Base-by-base conservation (phyloP, 108 stramenopile species). In the Nitzschia sp. region DNA sequence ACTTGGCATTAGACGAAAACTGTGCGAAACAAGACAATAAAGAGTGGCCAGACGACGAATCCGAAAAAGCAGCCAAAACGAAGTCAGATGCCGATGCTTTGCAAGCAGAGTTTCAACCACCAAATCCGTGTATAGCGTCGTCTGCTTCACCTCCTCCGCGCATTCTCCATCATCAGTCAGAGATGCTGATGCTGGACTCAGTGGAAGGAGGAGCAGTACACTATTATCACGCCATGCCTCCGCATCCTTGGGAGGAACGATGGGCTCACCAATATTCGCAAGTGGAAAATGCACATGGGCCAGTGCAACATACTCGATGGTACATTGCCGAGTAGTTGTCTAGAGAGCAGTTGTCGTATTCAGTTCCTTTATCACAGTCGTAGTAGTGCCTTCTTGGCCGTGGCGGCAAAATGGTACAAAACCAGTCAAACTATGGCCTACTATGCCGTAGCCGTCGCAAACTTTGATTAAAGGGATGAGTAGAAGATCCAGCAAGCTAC, bases 241-340 rank as follows among this genome's bases (percentile, higher is more conserved):
- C 4, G 2, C n/a, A 45, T n/a, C 61, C 61, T 11, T 62, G 61
- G 61, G 42, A 21, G n/a, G 49, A 42, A 1, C 61, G 33, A 26
- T 62, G 61, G 61, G 42, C 61, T 11, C 61, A 62, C 38, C 61
- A 62, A 13, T 25, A 21, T 17, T 62, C 61, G 1, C 32, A 42
- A 1, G 46, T 17, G 0, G 21, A 1, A 42, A 62, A 46, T 24
- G 29, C 57, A 2, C 5, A 19, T 2, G 15, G 17, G 1, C 24
- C 42, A 18, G 9, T 19, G 17, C 61, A 38, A 8, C 18, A n/a
- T 0, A 45, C 24, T 8, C 42, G 32, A 25, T 62, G 61, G 61
- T 62, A 62, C 32, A 19, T 62, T 46, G 61, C 61, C 13, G 31
- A 28, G 31, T 59, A 8, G 34, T n/a, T n/a, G n/a, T n/a, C n/a